phyloP scores from a whole-genome alignment of 305 asterid species.

The Fraxinus dipetala region DNA sequence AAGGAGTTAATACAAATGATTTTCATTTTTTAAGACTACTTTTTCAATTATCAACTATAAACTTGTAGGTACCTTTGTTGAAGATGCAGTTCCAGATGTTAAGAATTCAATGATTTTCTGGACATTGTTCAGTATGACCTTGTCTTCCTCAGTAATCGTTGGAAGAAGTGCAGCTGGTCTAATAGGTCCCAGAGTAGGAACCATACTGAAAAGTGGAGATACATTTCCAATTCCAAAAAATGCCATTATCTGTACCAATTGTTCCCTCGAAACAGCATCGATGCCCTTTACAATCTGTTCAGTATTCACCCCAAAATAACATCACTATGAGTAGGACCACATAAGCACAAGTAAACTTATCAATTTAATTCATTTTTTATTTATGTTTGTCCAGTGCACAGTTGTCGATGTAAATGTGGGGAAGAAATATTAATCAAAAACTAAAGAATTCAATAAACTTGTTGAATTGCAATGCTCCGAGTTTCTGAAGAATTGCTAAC shows the following conservation, averaged over 20 bases:
- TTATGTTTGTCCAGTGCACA: neutral
- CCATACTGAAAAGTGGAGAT: slow-evolving; percentile 74
- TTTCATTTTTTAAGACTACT: neutral
- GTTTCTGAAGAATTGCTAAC: neutral
- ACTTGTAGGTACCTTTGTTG: slow-evolving; percentile 56
- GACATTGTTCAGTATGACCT: slow-evolving; percentile 78
- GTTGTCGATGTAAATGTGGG: neutral
- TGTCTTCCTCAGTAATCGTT: slow-evolving; percentile 81
- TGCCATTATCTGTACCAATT: slow-evolving; percentile 73
- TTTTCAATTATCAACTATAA: neutral
- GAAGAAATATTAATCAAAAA: neutral
- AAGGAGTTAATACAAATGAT: neutral
- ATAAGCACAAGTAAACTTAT: neutral
- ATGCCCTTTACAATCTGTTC: slow-evolving; percentile 91
- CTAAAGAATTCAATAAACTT: neutral
- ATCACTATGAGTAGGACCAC: slow-evolving; percentile 9
- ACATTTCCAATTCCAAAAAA: slow-evolving; percentile 64
- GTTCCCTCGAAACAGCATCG: slow-evolving; percentile 92
- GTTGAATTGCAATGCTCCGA: neutral
- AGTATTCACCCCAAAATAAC: slow-evolving; percentile 17
- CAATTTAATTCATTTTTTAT: neutral
- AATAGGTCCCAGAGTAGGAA: slow-evolving; percentile 78
- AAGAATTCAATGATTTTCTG: slow-evolving; percentile 72
- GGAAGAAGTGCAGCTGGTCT: slow-evolving; percentile 89
- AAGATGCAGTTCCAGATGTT: slow-evolving; percentile 58